Evolutionary conservation across 2,329 filamentous ascomycete species (phyloP), one percentile per base, ranked within the genome.

Genomic region (Diplodia mutila): DNA sequence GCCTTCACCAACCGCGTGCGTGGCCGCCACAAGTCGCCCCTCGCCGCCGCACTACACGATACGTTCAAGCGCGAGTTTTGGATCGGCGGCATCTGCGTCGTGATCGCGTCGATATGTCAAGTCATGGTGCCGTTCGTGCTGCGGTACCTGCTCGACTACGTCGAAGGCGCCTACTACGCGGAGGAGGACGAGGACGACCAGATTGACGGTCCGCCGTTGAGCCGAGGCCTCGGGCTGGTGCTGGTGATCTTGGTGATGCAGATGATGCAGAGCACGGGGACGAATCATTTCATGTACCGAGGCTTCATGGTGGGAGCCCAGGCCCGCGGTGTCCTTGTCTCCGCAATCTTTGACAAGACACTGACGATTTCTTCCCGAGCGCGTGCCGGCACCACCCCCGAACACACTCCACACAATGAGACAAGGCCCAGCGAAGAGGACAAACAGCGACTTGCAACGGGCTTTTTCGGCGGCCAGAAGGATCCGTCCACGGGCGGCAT

Each of bases 251-350:
- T 91, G 0, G 78, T 85, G 49, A 95, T 98, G 92, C 94, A 97
- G 77, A 84, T 94, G 23, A 75, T 90, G 12, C 92, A 97, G 78
- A 94, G 91, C 76, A 75, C 97, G 70, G 88, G 88, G 27, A 92
- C 89, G 1, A 96, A 94, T 74, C 94, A 98, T 75, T 97, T 97
- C 80, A 90, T 98, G 75, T 98, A 94, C 75, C 88, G 90, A 25
- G 93, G 94, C 25, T 96, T 97, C 91, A 89, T 96, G 81, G 88
- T 96, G 46, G 95, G 94, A 70, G 95, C 93, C 0, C 90, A 97
- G 80, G 82, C 87, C 7, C 86, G 94, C 76, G 93, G 90, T 0
- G 90, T 92, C 0, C 82, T 98, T 49, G 97, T 97, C 72, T 88
- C 91, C 25, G 81, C 93, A 68, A 93, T 98, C 67, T 98, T 97